phyloP scores from a whole-genome alignment of 306 rosid genomes.

The Lathyrus oleraceus region DNA sequence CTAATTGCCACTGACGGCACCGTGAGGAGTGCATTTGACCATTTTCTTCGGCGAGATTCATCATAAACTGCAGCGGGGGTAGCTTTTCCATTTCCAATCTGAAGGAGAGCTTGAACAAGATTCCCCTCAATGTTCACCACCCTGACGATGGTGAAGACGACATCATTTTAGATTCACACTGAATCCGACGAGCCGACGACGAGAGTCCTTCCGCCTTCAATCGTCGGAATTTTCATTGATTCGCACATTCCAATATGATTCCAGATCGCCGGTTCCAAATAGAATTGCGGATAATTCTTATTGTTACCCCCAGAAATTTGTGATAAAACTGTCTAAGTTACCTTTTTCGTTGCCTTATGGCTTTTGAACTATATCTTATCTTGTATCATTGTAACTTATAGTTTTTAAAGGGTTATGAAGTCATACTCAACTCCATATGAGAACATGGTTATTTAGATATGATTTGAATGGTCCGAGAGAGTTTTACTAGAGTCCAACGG shows the following conservation, averaged over 20 bases:
- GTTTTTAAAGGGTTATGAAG: too few relatives aligned
- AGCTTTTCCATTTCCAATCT: slow-evolving; percentile 62
- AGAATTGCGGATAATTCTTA: slow-evolving; percentile 47
- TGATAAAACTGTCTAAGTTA: neutral
- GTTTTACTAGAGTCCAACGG: too few relatives aligned
- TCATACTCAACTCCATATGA: too few relatives aligned
- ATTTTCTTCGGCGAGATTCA: slow-evolving; percentile 18
- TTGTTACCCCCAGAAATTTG: slow-evolving; percentile 9
- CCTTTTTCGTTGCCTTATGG: neutral
- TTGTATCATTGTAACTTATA: neutral
- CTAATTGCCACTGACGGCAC: too few relatives aligned
- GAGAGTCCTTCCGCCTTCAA: slow-evolving; percentile 48
- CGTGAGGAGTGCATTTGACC: too few relatives aligned
- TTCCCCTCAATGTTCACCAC: slow-evolving; percentile 79
- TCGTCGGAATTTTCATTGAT: slow-evolving; percentile 70
- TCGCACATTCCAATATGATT: slow-evolving; percentile 50
- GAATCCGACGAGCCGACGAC: slow-evolving; percentile 34
- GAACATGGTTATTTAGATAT: too few relatives aligned
- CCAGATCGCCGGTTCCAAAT: slow-evolving; percentile 54
- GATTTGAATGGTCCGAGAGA: too few relatives aligned
- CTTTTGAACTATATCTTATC: neutral
- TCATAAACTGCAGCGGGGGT: slow-evolving; percentile 27
- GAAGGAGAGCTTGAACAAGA: slow-evolving; percentile 82
- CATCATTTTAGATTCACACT: slow-evolving; percentile 39
- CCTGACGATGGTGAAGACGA: slow-evolving; percentile 52